Base-by-base conservation (phyloP, 1,139 yeast genomes). In the Candida smagusa region DNA sequence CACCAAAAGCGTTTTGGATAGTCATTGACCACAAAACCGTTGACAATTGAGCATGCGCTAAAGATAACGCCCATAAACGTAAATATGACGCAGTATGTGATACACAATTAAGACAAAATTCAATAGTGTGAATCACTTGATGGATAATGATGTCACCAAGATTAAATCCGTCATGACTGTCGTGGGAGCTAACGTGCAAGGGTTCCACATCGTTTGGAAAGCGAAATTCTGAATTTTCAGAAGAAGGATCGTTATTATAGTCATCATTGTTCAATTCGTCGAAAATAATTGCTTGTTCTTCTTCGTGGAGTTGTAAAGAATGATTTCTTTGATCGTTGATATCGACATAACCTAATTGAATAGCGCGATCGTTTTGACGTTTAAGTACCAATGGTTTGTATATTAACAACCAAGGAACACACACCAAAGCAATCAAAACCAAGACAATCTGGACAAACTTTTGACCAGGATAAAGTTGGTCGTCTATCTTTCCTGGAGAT, bases 1-100 rank as follows among this genome's bases (percentile, higher is more conserved):
- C 49, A 2, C 84, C 85, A 67, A 94, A 90, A 0, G 97, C 85
- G 52, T 84, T 81, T 47, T 78, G 77, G 38, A 92, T 78, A 1
- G 98, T 92, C 99, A 92, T 92, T 33, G 85, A 73, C 98, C 98
- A 94, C 49, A 94, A 69, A 30, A 94, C 99, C 11, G 90, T 73
- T 1, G 97, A 89, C 49, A 94, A 74, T 67, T 94, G 99, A 11
- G 95, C 94, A 59, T 94, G 99, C 0, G 99, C 99, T 43, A 94
- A 76, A 1, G 97, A 90, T 44, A 94, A 73, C 1, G 99, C 99
- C 98, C 98, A 92, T 41, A 92, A 69, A 58, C 98, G 83, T 49
- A 92, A 76, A 56, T 94, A 94, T 0, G 98, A 92, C 0, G 99
- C 99, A 0, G 98, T 94, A 59, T 94, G 99, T 12, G 97, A 88